A percentile compares a stretch with the other conserved stretches of the same genome.
phyloP scores from a whole-genome alignment of 164 flowering plant genomes.

The Magnolia officinalis region DNA sequence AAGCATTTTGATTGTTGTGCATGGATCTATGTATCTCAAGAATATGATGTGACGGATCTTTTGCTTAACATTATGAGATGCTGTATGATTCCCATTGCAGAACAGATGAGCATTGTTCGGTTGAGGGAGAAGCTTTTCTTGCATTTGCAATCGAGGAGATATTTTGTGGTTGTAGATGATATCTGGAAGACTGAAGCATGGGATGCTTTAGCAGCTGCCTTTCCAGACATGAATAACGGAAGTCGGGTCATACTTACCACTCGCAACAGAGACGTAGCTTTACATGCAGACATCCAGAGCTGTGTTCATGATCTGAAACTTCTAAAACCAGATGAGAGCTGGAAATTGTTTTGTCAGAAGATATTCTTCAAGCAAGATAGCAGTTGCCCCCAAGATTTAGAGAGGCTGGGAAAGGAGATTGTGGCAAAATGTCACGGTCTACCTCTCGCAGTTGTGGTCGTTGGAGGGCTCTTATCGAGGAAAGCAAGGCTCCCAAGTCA shows the following conservation, averaged over 20 bases:
- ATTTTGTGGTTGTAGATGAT: conserved; percentile 2
- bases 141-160: not conserved
- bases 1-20: not conserved
- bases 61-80: not conserved
- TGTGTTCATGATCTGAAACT: not conserved
- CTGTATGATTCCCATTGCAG: not conserved
- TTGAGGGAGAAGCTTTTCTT: not conserved
- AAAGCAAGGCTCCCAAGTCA: not conserved
- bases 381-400: not conserved
- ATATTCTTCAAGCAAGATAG: not conserved
- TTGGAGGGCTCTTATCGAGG: conserved; percentile 1
- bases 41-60: not conserved
- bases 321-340: not conserved
- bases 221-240: not conserved
- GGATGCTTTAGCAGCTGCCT: not conserved
- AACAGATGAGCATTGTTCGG: not conserved
- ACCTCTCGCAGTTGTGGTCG: conserved; percentile 3
- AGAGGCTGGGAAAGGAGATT: not conserved
- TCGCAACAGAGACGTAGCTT: not conserved
- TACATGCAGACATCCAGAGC: not conserved
- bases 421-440: conserved; percentile 3
- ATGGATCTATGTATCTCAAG: not conserved
- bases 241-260: conserved; percentile 5
- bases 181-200: not conserved
- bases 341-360: not conserved